phyloP scores from a whole-genome alignment of 2,329 filamentous ascomycete genomes.

The Ophidiomyces ophidiicola region DNA sequence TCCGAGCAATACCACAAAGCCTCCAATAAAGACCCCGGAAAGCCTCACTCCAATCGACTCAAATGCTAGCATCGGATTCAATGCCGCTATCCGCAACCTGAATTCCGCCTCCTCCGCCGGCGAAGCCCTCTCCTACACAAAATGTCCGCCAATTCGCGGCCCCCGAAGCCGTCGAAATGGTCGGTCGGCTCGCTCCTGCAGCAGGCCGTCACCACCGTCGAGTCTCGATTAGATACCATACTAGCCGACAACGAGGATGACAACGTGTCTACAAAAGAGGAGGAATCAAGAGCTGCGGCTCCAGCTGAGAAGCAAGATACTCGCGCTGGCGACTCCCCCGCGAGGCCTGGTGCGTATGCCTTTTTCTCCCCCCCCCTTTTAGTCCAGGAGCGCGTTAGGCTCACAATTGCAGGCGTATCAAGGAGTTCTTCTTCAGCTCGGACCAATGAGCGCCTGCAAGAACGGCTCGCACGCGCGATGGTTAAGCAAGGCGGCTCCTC shows the following conservation, averaged over 20 bases:
- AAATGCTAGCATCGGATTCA: too few relatives aligned
- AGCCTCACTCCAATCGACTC: too few relatives aligned
- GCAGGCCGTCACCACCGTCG: conserved; percentile 83
- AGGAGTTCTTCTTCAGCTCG: conserved; percentile 54
- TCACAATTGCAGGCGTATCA: conserved; percentile 37
- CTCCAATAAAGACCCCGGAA: too few relatives aligned
- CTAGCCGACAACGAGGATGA: conserved; percentile 62
- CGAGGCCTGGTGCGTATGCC: conserved; percentile 22
- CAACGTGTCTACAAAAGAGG: conserved; percentile 19
- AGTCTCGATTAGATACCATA: conserved; percentile 84
- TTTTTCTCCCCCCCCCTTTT: background rate
- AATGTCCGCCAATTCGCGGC: conserved; percentile 13
- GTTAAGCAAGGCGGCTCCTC: conserved; percentile 52
- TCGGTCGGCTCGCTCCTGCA: conserved; percentile 59
- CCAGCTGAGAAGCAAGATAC: conserved; percentile 27
- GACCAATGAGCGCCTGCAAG: conserved; percentile 72
- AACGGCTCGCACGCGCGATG: conserved; percentile 76
- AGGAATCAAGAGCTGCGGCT: conserved; percentile 24
- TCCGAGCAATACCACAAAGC: too few relatives aligned
- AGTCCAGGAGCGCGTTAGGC: conserved; percentile 2
- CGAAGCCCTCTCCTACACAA: background rate
- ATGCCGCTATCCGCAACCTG: too few relatives aligned
- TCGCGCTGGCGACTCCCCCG: conserved; percentile 17
- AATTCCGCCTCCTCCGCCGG: too few relatives aligned
- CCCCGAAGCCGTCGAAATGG: conserved; percentile 47